Evolutionary conservation across 2,329 filamentous ascomycete species (phyloP).

Genomic region (Plectosphaerella cucumerina): DNA sequence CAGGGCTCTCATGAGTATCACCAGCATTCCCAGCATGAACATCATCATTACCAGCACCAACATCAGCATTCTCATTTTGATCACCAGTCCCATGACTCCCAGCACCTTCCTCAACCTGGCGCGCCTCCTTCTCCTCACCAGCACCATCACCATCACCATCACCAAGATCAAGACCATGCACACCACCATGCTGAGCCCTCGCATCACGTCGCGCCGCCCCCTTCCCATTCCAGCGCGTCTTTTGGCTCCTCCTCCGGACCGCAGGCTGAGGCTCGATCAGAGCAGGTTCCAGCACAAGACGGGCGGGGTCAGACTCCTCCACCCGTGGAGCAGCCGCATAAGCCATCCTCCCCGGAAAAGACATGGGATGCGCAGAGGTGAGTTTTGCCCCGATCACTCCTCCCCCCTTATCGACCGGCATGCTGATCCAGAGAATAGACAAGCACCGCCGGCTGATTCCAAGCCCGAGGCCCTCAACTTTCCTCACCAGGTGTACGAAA

Average conservation of each 20-base stretch:
- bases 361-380: slow-evolving; percentile 54
- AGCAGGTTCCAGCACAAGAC: slow-evolving; percentile 22
- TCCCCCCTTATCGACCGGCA: neutral
- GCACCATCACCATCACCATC: slow-evolving; percentile 9
- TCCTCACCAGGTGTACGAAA: slow-evolving; percentile 72
- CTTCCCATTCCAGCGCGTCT: slow-evolving; percentile 23
- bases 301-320: slow-evolving; percentile 15
- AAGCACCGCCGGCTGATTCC: slow-evolving; percentile 60
- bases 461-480: slow-evolving; percentile 84
- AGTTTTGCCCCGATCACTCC: slow-evolving; percentile 12
- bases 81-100: slow-evolving; percentile 5
- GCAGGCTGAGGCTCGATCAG: slow-evolving; percentile 45
- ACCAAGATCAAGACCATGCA: slow-evolving; percentile 14
- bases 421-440: slow-evolving; percentile 45
- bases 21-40: slow-evolving; percentile 10
- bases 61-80: slow-evolving; percentile 15
- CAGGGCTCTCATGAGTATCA: slow-evolving; percentile 7
- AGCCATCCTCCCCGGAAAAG: slow-evolving; percentile 24
- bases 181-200: slow-evolving; percentile 13
- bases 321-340: slow-evolving; percentile 29
- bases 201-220: slow-evolving; percentile 15
- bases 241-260: slow-evolving; percentile 35
- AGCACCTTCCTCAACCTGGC: no score
- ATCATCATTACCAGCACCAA: slow-evolving; percentile 7
- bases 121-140: slow-evolving; percentile 6